Conservation (phyloP, 2,329 filamentous ascomycete species). For the Rutstroemia sydowiana region DNA sequence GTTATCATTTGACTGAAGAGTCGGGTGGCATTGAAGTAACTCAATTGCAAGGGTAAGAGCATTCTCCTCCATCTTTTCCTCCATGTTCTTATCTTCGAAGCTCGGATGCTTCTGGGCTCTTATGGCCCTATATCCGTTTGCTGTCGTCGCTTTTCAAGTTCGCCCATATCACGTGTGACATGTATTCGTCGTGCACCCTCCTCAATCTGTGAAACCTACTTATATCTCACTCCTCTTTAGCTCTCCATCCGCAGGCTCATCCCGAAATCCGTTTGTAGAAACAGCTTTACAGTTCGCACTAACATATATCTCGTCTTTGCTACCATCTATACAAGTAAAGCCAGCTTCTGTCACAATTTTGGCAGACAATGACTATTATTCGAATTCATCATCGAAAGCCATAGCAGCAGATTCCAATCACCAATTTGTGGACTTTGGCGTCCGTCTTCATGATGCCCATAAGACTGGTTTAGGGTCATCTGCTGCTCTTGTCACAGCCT, state of each 20-base stretch:
- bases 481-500: slow-evolving; percentile 82
- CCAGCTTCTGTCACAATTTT: slow-evolving; percentile 76
- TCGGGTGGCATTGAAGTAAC: slow-evolving; percentile 76
- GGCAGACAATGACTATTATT: slow-evolving; percentile 96
- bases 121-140: not conserved
- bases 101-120: not conserved
- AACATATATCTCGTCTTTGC: slow-evolving; percentile 59
- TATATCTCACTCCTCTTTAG: slow-evolving; percentile 2
- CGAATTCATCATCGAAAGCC: slow-evolving; percentile 45
- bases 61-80: slow-evolving; percentile 11
- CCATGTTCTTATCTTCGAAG: not conserved
- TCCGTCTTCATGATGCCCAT: slow-evolving; percentile 70
- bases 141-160: not conserved
- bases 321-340: slow-evolving; percentile 43
- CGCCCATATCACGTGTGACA: slow-evolving; percentile 3
- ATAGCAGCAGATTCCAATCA: slow-evolving; percentile 36
- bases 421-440: slow-evolving; percentile 67
- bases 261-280: slow-evolving; percentile 81
- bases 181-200: not conserved
- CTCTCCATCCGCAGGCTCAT: slow-evolving; percentile 21
- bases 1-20: slow-evolving; percentile 60
- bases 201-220: not conserved
- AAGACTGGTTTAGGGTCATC: slow-evolving; percentile 96
- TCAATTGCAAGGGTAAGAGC: slow-evolving; percentile 66
- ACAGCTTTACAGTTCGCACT: slow-evolving; percentile 82